Evolutionary conservation across 441 rosid genomes (phyloP).

Genomic region (Macaranga tanarius): DNA sequence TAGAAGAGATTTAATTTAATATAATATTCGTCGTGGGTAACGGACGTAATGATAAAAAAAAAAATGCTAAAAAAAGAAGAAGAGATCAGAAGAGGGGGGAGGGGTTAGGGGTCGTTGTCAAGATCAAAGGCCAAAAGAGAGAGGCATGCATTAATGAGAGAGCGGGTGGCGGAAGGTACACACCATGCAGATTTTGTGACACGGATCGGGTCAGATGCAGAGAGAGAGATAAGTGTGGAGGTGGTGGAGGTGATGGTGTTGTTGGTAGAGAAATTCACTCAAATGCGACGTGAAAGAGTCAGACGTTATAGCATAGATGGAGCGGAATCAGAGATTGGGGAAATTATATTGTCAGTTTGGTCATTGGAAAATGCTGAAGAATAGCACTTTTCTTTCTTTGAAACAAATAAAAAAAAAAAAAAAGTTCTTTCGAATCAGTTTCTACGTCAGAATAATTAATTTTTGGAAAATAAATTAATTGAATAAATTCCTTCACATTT

Average conservation of each 20-base stretch:
- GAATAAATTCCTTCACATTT: no score
- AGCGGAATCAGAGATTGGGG: constrained; percentile 21
- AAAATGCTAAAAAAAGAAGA: not conserved
- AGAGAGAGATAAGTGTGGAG: not conserved
- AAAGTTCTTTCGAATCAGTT: not conserved
- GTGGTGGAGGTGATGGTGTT: not conserved
- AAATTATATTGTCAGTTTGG: constrained; percentile 36
- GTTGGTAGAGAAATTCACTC: constrained; percentile 29
- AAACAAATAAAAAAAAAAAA: no score
- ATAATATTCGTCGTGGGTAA: no score
- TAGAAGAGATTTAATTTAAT: no score
- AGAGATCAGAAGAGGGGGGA: not conserved
- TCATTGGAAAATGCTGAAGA: constrained; percentile 49
- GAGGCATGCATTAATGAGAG: constrained; percentile 22
- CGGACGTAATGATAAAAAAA: no score
- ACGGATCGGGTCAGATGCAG: constrained; percentile 30
- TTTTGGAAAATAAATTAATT: no score
- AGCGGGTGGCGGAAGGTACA: constrained; percentile 36
- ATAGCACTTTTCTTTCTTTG: constrained; percentile 10
- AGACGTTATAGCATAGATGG: constrained; percentile 16
- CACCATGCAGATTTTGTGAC: constrained; percentile 42
- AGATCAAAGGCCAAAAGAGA: constrained; percentile 20
- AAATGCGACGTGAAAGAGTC: constrained; percentile 28
- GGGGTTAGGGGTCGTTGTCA: not conserved
- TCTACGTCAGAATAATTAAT: no score